Base-by-base conservation (phyloP, 345 rosid genomes). In the Noccaea caerulescens region DNA sequence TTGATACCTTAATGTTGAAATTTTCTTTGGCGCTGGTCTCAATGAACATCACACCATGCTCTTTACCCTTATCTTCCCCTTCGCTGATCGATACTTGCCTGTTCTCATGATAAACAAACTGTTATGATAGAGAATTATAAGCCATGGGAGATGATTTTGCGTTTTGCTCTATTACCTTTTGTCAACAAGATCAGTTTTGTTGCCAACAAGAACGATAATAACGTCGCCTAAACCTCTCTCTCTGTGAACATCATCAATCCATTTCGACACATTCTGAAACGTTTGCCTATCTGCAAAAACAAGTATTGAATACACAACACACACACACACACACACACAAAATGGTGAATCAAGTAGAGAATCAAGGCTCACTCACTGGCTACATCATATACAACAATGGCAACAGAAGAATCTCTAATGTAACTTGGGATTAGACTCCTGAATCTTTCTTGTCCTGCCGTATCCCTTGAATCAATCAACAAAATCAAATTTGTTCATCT, bases 1-100 rank as follows among this genome's bases (percentile, higher is more conserved):
- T 20, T 56, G 14, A 33, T 51, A 89, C 98, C 96, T 93, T 90
- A 59, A 93, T 84, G 65, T 90, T 87, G 78, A 93, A 93, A 72
- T 91, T 96, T 32, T 91, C 98, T 81, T 93, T 90, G 3, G 98
- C 98, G 52, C 98, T 93, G 13, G 98, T 90, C 77, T 93, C 95
- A 18, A 93, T 85, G 73, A 93, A 93, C 96, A 93, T 85, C 30
- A 93, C 86, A 46, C 97, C 93, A 71, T 72, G 66, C 71, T 93
- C 98, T 9, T 82, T 79, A 72, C 90, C 87, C 76, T 86, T 93
- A 66, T 72, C 78, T 72, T 93, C 97, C 7, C 98, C 98, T 72
- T 92, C 98, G 81, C 85, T 93, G 43, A 90, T 90, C 0, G 96
- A 89, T 16, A 89, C 98, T 68, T 92, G 98, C 77, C 98, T 92